Conservation (phyloP, 768 basidiomycete genomes). For the Podaxis sp. region DNA sequence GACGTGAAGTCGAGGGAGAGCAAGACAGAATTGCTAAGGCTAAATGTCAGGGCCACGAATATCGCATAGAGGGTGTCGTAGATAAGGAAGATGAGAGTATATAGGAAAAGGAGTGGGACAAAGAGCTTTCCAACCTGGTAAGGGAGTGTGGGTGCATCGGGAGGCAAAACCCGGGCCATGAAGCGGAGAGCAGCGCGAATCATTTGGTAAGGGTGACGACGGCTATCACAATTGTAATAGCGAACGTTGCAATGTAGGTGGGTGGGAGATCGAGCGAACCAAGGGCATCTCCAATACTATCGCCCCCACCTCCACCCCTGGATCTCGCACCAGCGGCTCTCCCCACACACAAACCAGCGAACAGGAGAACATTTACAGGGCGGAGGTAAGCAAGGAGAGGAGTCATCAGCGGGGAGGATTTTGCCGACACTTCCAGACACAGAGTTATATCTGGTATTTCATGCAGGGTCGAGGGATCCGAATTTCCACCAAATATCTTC, state of each 20-base stretch:
- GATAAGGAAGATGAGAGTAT: not conserved
- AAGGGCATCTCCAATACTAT: not conserved
- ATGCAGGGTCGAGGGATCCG: not conserved
- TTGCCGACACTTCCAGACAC: not conserved
- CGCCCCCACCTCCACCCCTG: not conserved
- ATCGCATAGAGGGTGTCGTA: constrained; percentile 1
- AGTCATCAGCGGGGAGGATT: not conserved
- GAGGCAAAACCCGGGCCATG: not conserved
- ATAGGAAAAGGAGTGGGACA: not conserved
- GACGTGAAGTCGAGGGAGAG: not conserved
- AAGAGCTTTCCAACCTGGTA: constrained; percentile 7
- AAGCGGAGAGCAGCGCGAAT: not conserved
- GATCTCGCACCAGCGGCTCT: too few relatives aligned
- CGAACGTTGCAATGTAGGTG: not conserved
- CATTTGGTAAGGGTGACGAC: not conserved
- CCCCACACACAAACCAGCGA: too few relatives aligned
- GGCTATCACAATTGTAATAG: not conserved
- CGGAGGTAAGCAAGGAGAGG: not conserved
- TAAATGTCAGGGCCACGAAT: not conserved
- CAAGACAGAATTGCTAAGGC: not conserved
- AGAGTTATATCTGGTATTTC: not conserved
- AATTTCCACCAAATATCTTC: too few relatives aligned
- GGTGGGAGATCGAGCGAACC: constrained; percentile 4
- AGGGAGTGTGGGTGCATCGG: not conserved
- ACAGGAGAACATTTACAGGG: too few relatives aligned